These are phyloP conservation scores for Xanthoconium stramineum DNA, from an alignment of 768 basidiomycete species.

Conservation along the genomic window DNA sequence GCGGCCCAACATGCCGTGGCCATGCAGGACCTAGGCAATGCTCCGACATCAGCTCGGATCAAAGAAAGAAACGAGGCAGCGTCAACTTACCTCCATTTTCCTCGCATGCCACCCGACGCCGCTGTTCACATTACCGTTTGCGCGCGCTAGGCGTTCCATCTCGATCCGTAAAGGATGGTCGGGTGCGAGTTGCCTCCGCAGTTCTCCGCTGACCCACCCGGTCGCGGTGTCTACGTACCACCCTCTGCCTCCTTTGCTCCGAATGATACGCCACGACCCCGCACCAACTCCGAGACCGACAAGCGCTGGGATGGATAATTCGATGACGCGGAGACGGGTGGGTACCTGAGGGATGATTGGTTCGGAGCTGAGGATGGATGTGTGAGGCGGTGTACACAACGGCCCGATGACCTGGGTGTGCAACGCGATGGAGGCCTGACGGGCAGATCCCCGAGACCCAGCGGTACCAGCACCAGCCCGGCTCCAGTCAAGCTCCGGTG, in stretches of 20 bases:
- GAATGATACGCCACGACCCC: slow-evolving; percentile 84
- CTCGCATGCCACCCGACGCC: slow-evolving; percentile 94
- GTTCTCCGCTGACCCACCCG: slow-evolving; percentile 63
- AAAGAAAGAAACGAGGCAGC: neutral
- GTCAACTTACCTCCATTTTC: slow-evolving; percentile 89
- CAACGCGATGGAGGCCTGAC: slow-evolving; percentile 72
- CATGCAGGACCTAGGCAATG: slow-evolving; percentile 65
- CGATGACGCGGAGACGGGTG: slow-evolving; percentile 82
- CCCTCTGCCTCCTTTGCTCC: slow-evolving; percentile 88
- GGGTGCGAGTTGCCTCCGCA: slow-evolving; percentile 55
- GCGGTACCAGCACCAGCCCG: slow-evolving; percentile 29
- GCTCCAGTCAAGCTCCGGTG: slow-evolving; percentile 69
- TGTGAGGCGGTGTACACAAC: slow-evolving; percentile 75
- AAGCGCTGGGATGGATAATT: slow-evolving; percentile 72
- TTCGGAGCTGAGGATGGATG: slow-evolving; percentile 46
- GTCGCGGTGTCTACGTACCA: slow-evolving; percentile 93
- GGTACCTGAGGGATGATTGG: slow-evolving; percentile 38
- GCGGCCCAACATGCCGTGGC: slow-evolving; percentile 85
- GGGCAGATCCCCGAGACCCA: slow-evolving; percentile 40
- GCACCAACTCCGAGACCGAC: slow-evolving; percentile 73
- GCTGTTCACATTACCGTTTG: slow-evolving; percentile 87
- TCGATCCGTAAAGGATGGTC: slow-evolving; percentile 69
- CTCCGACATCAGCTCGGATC: neutral
- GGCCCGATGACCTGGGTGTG: slow-evolving; percentile 79
- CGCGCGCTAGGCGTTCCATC: slow-evolving; percentile 68